Evolutionary conservation across 345 rosid genomes (phyloP).

Genomic region (Eutrema heterophyllum): DNA sequence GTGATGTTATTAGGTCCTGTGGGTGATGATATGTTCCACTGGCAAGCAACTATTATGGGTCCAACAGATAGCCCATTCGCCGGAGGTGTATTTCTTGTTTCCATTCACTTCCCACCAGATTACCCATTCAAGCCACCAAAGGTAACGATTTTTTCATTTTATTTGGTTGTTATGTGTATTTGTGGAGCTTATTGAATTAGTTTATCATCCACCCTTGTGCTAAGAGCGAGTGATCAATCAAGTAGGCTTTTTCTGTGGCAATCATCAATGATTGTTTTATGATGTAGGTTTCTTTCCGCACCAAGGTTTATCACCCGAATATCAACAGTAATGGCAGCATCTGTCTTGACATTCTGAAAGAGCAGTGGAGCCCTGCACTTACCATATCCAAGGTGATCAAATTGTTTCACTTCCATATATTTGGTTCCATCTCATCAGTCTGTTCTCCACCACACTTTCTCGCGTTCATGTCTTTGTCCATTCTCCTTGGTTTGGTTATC

Average conservation of each 20-base stretch:
- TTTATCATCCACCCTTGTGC: neutral
- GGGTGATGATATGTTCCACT: slow-evolving; percentile 68
- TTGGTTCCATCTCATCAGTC: neutral
- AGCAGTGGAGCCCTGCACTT: slow-evolving; percentile 75
- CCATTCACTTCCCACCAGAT: slow-evolving; percentile 79
- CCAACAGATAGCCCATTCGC: slow-evolving; percentile 68
- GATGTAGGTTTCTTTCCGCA: slow-evolving; percentile 57
- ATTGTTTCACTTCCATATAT: neutral
- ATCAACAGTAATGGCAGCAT: slow-evolving; percentile 73
- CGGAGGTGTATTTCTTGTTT: slow-evolving; percentile 63
- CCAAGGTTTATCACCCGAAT: slow-evolving; percentile 69
- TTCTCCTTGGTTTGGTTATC: neutral
- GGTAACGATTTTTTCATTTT: slow-evolving; percentile 26
- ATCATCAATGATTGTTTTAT: neutral
- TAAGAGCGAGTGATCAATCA: neutral
- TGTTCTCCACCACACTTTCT: neutral
- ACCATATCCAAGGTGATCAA: slow-evolving; percentile 57
- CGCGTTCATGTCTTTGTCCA: neutral
- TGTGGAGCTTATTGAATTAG: neutral
- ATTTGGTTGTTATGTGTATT: slow-evolving; percentile 7
- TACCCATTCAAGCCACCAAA: slow-evolving; percentile 82
- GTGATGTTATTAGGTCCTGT: slow-evolving; percentile 47
- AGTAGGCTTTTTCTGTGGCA: neutral
- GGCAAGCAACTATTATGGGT: slow-evolving; percentile 88
- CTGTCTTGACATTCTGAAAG: slow-evolving; percentile 71